phyloP scores from a whole-genome alignment of 192 early-diverging fungal species.

The Physocladia obscura region DNA sequence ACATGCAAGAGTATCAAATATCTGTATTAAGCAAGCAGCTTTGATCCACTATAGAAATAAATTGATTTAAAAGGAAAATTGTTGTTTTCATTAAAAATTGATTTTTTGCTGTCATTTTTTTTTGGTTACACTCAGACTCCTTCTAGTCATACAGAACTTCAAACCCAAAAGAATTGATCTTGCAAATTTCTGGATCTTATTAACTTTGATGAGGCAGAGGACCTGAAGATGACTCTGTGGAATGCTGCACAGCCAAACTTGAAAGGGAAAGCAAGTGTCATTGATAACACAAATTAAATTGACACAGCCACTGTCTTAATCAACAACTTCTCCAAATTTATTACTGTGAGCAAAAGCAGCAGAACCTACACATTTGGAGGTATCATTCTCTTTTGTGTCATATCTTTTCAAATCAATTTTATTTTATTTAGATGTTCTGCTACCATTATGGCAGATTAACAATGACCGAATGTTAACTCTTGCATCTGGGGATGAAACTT shows the following conservation, averaged over 20 bases:
- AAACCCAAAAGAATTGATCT: neutral
- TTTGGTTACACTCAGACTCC: neutral
- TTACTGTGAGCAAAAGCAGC: constrained; percentile 1
- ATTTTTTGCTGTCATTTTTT: too few species aligned
- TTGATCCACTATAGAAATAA: too few species aligned
- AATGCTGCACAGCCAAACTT: neutral
- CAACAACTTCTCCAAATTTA: neutral
- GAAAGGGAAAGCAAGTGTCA: neutral
- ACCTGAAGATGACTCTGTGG: neutral
- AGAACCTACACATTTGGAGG: neutral
- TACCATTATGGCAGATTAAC: neutral
- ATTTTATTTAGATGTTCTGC: too few species aligned
- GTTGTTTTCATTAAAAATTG: too few species aligned
- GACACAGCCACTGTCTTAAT: neutral
- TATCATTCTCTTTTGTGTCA: too few species aligned
- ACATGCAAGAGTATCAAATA: too few species aligned
- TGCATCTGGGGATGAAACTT: neutral
- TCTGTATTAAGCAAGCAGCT: too few species aligned
- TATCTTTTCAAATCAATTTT: too few species aligned
- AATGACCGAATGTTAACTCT: neutral
- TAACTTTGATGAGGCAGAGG: neutral
- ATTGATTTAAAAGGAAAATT: too few species aligned
- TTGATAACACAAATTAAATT: neutral
- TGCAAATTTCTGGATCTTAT: neutral
- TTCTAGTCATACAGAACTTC: neutral